phyloP scores from a whole-genome alignment of 805 yeast genomes.

The Zygosaccharomyces siamensis region DNA sequence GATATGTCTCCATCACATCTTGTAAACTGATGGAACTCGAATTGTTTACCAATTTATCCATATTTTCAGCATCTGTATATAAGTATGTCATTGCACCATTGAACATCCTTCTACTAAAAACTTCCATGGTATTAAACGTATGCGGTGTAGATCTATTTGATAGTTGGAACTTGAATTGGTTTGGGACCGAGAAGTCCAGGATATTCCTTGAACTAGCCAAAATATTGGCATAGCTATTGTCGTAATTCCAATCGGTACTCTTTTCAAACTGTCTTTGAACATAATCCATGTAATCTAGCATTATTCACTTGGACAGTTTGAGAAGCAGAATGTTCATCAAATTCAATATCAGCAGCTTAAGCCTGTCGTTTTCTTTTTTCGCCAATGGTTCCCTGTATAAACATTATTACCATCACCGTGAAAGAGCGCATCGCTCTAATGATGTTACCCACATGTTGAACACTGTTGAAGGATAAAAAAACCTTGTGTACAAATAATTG shows the following conservation, averaged over 20 bases:
- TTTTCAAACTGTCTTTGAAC: constrained; percentile 66
- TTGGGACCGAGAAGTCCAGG: constrained; percentile 69
- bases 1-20: constrained; percentile 65
- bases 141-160: constrained; percentile 65
- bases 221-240: constrained; percentile 70
- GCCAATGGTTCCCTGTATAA: not conserved
- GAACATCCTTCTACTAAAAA: constrained; percentile 56
- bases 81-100: constrained; percentile 82
- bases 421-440: constrained; percentile 1
- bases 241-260: constrained; percentile 72
- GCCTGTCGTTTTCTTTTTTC: not conserved
- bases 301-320: constrained; percentile 24
- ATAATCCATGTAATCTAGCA: constrained; percentile 86
- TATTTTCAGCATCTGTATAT: constrained; percentile 55
- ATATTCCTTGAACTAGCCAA: constrained; percentile 64
- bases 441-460: not conserved
- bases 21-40: constrained; percentile 54
- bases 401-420: not conserved
- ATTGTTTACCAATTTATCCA: constrained; percentile 45
- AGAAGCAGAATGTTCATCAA: no score
- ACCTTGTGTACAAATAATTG: not conserved
- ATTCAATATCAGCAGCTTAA: not conserved
- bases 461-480: not conserved
- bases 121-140: constrained; percentile 67
- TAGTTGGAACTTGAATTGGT: constrained; percentile 57